Base-by-base conservation (phyloP, 768 basidiomycete species). In the Sporobolomyces roseus region DNA sequence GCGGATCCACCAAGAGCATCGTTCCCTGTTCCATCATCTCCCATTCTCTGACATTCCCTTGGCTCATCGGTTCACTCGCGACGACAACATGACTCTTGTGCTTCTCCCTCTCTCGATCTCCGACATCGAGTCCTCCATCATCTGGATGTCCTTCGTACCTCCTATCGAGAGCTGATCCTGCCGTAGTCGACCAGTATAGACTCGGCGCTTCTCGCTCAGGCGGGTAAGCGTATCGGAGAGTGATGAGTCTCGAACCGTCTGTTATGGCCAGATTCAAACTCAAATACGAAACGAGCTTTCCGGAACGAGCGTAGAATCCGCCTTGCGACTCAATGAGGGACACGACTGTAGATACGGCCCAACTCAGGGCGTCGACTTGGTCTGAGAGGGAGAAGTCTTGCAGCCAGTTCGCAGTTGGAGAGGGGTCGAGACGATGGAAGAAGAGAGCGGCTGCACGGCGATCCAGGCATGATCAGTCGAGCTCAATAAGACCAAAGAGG, bases 61-160 rank as follows among this genome's bases (percentile, higher is more conserved):
- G 1, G 19, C 43, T 65, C 63, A 65, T 65, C 2, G 63, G 63
- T 17, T 65, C 63, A 55, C 63, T 65, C 17, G 55, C 63, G 36
- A 65, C 63, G 27, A 65, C 63, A 36, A 65, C 55, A 29, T 65
- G 63, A 23, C 33, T 9, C 30, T 21, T 23, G 13, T 58, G 46
- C 8, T 14, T 43, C 45, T 38, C 13, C 7, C 63, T 17, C 48
- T 23, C 17, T 10, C 8, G 14, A 5, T 21, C 13, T 14, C 63
- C 63, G 14, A 50, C 36, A 23, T 51, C 55, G 3, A 4, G 1
- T 33, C 32, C 55, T 10, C 36, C 48, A 35, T 41, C 63, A 29
- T 58, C 56, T 21, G 63, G 63, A 48, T 65, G 55, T 6, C 8
- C 13, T 1, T 17, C 1, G 23, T 65, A 65, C 48, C 48, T 51